These are phyloP conservation scores for Globisporangium radiosum DNA, from an alignment of 352 stramenopile species.

Conservation along the genomic window DNA sequence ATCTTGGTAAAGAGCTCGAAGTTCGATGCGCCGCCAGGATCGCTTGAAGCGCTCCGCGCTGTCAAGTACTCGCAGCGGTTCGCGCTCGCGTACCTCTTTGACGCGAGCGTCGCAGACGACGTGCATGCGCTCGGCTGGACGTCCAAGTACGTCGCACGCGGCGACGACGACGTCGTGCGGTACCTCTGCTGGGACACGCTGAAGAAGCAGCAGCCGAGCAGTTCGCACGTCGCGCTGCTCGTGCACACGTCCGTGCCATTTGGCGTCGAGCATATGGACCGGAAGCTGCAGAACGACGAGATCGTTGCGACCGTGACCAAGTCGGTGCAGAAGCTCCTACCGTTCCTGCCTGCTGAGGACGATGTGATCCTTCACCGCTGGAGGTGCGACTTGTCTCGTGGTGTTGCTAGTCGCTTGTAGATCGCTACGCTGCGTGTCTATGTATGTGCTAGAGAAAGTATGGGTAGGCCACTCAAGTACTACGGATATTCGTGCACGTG, in stretches of 20 bases:
- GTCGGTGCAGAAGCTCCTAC: constrained; percentile 45
- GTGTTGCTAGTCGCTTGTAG: background rate
- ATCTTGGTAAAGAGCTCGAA: constrained; percentile 45
- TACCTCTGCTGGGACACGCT: constrained; percentile 75
- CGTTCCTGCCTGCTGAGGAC: constrained; percentile 38
- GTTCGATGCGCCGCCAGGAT: constrained; percentile 20
- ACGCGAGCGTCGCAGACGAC: constrained; percentile 22
- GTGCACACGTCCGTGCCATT: constrained; percentile 67
- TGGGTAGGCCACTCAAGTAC: background rate
- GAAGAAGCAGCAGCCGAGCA: constrained; percentile 33
- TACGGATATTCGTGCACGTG: background rate
- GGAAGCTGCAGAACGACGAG: constrained; percentile 38
- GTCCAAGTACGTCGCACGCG: constrained; percentile 44
- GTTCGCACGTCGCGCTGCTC: constrained; percentile 26
- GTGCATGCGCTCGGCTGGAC: constrained; percentile 53
- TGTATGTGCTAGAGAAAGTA: background rate
- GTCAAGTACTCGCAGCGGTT: constrained; percentile 70
- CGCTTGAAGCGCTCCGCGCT: constrained; percentile 29
- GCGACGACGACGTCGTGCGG: constrained; percentile 60
- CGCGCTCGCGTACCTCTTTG: constrained; percentile 57
- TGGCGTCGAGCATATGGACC: constrained; percentile 51
- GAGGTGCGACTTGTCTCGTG: constrained; percentile 27
- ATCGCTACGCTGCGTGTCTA: background rate
- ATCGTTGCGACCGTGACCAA: constrained; percentile 44
- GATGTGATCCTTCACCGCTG: constrained; percentile 57